These are phyloP conservation scores for Scheffersomyces ergatensis DNA, from an alignment of 805 yeast species.

Conservation along the genomic window DNA sequence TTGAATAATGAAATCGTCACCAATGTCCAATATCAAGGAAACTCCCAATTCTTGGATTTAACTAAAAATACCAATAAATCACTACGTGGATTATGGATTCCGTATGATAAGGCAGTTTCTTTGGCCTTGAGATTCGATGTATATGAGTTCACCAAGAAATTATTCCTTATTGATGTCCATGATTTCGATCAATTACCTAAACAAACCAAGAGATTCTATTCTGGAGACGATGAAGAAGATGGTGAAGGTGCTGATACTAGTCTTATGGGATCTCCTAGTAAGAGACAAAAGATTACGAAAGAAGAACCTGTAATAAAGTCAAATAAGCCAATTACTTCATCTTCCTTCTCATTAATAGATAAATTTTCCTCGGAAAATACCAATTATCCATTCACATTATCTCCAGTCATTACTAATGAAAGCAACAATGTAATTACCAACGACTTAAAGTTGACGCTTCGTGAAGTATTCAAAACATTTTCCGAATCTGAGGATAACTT, in stretches of 20 bases:
- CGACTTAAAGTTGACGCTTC: conserved; percentile 30
- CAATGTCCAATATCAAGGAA: conserved; percentile 28
- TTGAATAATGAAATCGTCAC: conserved; percentile 31
- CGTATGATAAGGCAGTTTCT: conserved; percentile 41
- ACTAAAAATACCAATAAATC: conserved; percentile 22
- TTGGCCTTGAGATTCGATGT: conserved; percentile 39
- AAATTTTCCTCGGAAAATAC: conserved; percentile 16
- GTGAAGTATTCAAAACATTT: conserved; percentile 35
- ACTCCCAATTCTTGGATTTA: conserved; percentile 24
- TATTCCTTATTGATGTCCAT: conserved; percentile 44
- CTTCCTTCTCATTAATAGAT: conserved; percentile 2
- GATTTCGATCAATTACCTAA: conserved; percentile 37
- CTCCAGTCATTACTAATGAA: conserved; percentile 20
- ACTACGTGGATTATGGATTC: conserved; percentile 40
- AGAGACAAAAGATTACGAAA: conserved; percentile 20
- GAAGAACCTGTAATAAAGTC: neutral
- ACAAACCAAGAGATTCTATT: conserved; percentile 14
- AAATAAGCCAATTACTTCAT: neutral
- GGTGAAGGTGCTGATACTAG: conserved; percentile 10
- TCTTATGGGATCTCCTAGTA: conserved; percentile 29
- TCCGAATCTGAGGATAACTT: conserved; percentile 14
- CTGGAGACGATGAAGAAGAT: conserved; percentile 6
- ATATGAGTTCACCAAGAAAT: conserved; percentile 32
- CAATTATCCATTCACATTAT: conserved; percentile 35
- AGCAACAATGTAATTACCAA: conserved; percentile 23